A percentile compares a stretch with the other conserved stretches of the same genome.
These are phyloP conservation scores for Phtheirospermum japonicum DNA, from an alignment of 257 asterid species.

Conservation along the genomic window DNA sequence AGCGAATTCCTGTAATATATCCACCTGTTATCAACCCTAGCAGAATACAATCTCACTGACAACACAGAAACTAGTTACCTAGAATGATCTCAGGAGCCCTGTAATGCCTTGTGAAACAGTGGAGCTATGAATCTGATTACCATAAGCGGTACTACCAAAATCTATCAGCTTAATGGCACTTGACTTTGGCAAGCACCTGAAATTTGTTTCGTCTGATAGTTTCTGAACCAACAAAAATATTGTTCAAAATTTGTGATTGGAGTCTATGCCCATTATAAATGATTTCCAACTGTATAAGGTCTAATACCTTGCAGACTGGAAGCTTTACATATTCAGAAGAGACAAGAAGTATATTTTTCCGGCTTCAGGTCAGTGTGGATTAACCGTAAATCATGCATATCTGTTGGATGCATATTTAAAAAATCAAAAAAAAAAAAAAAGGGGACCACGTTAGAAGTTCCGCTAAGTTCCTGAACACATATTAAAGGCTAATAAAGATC, in stretches of 20 bases:
- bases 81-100: slow-evolving; percentile 64
- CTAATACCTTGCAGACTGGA: slow-evolving; percentile 54
- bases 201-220: slow-evolving; percentile 45
- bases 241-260: slow-evolving; percentile 13
- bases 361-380: slow-evolving; percentile 68
- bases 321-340: slow-evolving; percentile 51
- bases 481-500: slow-evolving; percentile 25
- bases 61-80: slow-evolving; percentile 45
- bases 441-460: slow-evolving; percentile 22
- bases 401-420: slow-evolving; percentile 31
- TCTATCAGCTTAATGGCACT: slow-evolving; percentile 65
- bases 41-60: not conserved
- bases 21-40: slow-evolving; percentile 5
- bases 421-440: slow-evolving; percentile 3
- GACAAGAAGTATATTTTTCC: slow-evolving; percentile 59
- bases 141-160: slow-evolving; percentile 55
- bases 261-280: slow-evolving; percentile 27
- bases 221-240: slow-evolving; percentile 50
- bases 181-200: slow-evolving; percentile 64
- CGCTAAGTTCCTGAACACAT: slow-evolving; percentile 24
- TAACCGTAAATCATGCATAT: slow-evolving; percentile 54
- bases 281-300: slow-evolving; percentile 30
- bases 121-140: slow-evolving; percentile 47
- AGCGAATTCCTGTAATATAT: not conserved
- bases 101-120: slow-evolving; percentile 60